Base-by-base conservation (phyloP, 2,329 filamentous ascomycete genomes). In the Clonostachys byssicola region DNA sequence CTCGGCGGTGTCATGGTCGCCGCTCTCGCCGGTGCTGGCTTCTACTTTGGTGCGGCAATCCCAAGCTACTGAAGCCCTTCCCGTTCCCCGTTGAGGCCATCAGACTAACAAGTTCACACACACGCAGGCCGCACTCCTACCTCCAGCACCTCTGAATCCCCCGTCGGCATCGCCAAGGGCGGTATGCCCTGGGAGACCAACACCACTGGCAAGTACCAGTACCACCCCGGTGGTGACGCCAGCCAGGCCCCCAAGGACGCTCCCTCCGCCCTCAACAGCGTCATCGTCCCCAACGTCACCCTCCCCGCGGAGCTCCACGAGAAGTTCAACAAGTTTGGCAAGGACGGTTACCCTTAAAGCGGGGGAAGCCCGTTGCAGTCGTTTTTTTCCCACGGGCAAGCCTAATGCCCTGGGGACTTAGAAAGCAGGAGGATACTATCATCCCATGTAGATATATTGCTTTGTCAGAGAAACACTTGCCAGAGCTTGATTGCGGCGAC, bases 301-400 rank as follows among this genome's bases (percentile, higher is more conserved):
- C 78, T 97, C 58, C 92, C 94, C 64, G 91, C 87, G 89, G 80
- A 86, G 62, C 83, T 96, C 55, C 94, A 99, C 75, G 94, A 99
- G 60, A 88, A 87, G 76, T 97, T 87, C 84, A 99, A 99, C 88
- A 99, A 99, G 81, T 97, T 89, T 84, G 94, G 94, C 71, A 97
- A 97, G 84, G 94, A 97, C 58, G 92, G 90, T 59, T 97, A 88
- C 74, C 69, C 69, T 57, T 89, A 75, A 75, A 65, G 63, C 45
- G 33, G 12, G 14, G 8, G 23, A 30, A 30, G 23, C 23, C 4
- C 23, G 17, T 42, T 40, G 13, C 23, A 9, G 23, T 30, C 23
- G 23, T 30, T 30, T 30, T 30, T 5, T 23, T 10, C 23, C 23
- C 23, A 30, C 23, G 9, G 23, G 23, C 23, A 30, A 10, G 23